These are phyloP conservation scores for Saccharomycopsis hybrid DNA, from an alignment of 1,139 yeast species.

Conservation along the genomic window DNA sequence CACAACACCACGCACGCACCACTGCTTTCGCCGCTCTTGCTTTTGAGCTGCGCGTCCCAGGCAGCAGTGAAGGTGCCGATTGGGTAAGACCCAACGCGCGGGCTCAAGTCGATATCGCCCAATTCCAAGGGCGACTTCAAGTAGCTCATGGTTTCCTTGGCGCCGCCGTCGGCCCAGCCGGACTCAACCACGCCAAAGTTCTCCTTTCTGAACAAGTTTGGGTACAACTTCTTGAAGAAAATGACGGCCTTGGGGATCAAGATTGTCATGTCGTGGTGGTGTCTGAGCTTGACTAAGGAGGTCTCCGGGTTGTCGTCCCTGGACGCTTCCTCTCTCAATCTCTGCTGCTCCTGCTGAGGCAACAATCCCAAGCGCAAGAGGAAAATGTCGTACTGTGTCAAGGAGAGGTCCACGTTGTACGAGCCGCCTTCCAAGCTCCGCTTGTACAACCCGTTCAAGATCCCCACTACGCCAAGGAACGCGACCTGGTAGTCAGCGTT, in stretches of 20 bases:
- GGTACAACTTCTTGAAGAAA: slow-evolving; percentile 7
- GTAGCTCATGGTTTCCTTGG: slow-evolving; percentile 4
- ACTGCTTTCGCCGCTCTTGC: too few species aligned
- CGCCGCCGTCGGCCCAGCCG: slow-evolving; percentile 4
- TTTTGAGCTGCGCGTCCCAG: too few species aligned
- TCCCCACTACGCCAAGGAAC: slow-evolving; percentile 32
- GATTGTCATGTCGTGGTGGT: slow-evolving; percentile 7
- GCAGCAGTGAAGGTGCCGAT: too few species aligned
- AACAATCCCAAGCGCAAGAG: slow-evolving; percentile 28
- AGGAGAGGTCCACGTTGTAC: slow-evolving; percentile 32
- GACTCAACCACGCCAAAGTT: slow-evolving; percentile 7
- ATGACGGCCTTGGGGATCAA: slow-evolving; percentile 1
- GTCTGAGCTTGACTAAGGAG: slow-evolving; percentile 5
- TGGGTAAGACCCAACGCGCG: slow-evolving; percentile 10
- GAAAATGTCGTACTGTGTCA: slow-evolving; percentile 31
- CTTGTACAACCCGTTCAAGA: slow-evolving; percentile 28
- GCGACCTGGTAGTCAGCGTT: slow-evolving; percentile 35
- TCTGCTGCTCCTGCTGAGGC: slow-evolving; percentile 5
- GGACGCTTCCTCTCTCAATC: neutral
- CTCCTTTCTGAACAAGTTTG: slow-evolving; percentile 1
- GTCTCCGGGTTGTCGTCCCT: slow-evolving; percentile 2
- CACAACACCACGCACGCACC: too few species aligned
- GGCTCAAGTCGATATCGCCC: slow-evolving; percentile 1
- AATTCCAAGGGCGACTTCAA: slow-evolving; percentile 6
- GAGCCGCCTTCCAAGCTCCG: slow-evolving; percentile 30